Base-by-base conservation (phyloP, 2,329 filamentous ascomycete species). In the Pseudogymnoascus sp. region DNA sequence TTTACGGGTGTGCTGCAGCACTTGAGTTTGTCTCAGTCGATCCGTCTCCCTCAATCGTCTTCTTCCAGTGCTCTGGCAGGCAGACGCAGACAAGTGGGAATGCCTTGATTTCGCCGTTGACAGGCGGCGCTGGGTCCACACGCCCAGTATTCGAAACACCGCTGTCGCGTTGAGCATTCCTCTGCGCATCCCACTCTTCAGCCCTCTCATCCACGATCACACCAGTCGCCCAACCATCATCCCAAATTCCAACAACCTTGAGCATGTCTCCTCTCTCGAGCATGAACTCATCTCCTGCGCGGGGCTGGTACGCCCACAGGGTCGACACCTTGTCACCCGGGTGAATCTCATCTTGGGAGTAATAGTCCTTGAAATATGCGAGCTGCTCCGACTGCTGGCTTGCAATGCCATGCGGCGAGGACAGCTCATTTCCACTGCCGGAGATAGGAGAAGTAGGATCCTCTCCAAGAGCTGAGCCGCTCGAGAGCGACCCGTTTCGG, bases 231-330 rank as follows among this genome's bases (percentile, higher is more conserved):
- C 94, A 99, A 56, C 94, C 94, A 74, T 99, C 94, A 71, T 99
- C 94, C 94, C 94, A 99, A 68, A 99, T 99, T 66, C 94, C 94
- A 33, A 97, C 89, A 12, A 99, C 88, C 78, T 97, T 97, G 71
- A 99, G 83, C 92, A 99, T 97, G 73, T 99, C 94, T 62, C 94
- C 94, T 64, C 94, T 86, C 71, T 97, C 94, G 38, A 99, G 80
- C 40, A 91, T 82, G 72, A 97, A 97, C 73, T 99, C 94, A 71
- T 99, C 94, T 31, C 87, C 85, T 4, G 94, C 94, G 35, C 94
- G 89, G 35, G 94, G 93, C 70, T 96, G 91, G 75, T 99, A 99
- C 1, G 94, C 93, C 94, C 94, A 99, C 12, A 99, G 82, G 2
- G 92, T 91, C 12, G 94, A 85, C 44, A 99, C 93, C 64, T 89